A percentile compares a stretch with the other conserved stretches of the same genome.
These are phyloP conservation scores for Datura wrightii DNA, from an alignment of 257 asterid genomes.

Conservation along the genomic window DNA sequence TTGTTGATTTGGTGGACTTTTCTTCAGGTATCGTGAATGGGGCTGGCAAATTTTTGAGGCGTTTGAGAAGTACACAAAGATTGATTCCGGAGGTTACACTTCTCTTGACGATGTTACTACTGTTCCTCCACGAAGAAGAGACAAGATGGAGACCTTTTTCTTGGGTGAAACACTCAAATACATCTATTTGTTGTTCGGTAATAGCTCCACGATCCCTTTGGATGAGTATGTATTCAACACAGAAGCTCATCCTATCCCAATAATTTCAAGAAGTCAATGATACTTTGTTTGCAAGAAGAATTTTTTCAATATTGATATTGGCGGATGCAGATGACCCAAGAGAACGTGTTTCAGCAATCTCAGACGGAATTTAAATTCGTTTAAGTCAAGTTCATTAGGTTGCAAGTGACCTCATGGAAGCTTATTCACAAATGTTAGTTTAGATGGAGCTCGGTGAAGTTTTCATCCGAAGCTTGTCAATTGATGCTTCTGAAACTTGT, in stretches of 20 bases:
- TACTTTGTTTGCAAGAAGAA: constrained; percentile 14
- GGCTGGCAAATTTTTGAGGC: constrained; percentile 97
- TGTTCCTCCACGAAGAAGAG: constrained; percentile 80
- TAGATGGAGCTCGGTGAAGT: not conserved
- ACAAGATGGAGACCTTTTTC: constrained; percentile 97
- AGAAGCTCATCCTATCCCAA: constrained; percentile 96
- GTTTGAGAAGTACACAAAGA: constrained; percentile 83
- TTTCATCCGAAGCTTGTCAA: not conserved
- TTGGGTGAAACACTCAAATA: constrained; percentile 93
- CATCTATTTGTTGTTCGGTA: constrained; percentile 75
- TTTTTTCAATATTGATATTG: not conserved
- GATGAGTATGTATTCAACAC: constrained; percentile 90
- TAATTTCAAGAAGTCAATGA: constrained; percentile 52
- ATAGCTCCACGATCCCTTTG: constrained; percentile 62
- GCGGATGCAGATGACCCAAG: constrained; percentile 10
- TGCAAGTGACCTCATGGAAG: constrained; percentile 19
- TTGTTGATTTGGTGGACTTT: constrained; percentile 25
- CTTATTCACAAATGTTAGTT: not conserved
- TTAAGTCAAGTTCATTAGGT: not conserved
- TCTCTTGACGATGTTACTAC: constrained; percentile 86
- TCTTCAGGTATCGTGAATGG: constrained; percentile 92
- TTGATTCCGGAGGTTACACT: constrained; percentile 87
- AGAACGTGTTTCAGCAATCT: constrained; percentile 10
- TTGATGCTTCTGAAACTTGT: not conserved
- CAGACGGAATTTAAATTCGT: not conserved